Conservation (phyloP, 768 basidiomycete species). For the Russula compacta region DNA sequence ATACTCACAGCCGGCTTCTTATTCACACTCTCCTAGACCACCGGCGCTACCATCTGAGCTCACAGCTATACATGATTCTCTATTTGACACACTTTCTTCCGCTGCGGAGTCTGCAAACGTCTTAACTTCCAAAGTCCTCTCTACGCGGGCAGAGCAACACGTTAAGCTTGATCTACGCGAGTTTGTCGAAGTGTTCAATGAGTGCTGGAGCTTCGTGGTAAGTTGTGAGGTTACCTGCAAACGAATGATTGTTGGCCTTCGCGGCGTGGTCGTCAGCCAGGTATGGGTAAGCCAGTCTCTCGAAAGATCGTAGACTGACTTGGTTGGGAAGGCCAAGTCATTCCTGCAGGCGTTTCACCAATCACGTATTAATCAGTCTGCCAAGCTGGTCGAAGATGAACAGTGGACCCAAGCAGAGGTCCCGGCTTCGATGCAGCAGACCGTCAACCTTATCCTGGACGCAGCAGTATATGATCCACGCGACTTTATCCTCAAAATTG, state of each 20-base stretch:
- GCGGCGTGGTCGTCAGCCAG: slow-evolving; percentile 81
- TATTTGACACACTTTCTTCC: slow-evolving; percentile 68
- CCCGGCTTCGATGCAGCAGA: slow-evolving; percentile 51
- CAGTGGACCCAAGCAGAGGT: slow-evolving; percentile 85
- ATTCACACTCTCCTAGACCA: slow-evolving; percentile 25
- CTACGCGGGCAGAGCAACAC: slow-evolving; percentile 71
- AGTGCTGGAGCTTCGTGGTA: slow-evolving; percentile 86
- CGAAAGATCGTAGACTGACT: not conserved
- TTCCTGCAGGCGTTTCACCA: slow-evolving; percentile 88
- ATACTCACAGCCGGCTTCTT: not conserved
- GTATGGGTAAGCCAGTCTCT: slow-evolving; percentile 28
- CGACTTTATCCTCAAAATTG: slow-evolving; percentile 43
- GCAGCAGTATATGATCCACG: slow-evolving; percentile 75
- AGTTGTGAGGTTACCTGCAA: slow-evolving; percentile 77
- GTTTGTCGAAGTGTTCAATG: slow-evolving; percentile 76
- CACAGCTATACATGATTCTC: slow-evolving; percentile 49
- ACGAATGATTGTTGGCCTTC: slow-evolving; percentile 86
- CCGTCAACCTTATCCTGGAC: slow-evolving; percentile 66
- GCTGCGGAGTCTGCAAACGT: slow-evolving; percentile 81
- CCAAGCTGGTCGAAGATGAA: slow-evolving; percentile 92
- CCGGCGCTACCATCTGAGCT: slow-evolving; percentile 34
- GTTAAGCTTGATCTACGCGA: slow-evolving; percentile 57
- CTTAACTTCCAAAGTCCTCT: slow-evolving; percentile 69
- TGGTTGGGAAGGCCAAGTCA: slow-evolving; percentile 56
- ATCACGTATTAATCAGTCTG: slow-evolving; percentile 62